Base-by-base conservation (phyloP, 1,284 basidiomycete species). In the Lignosus rhinocerotis region DNA sequence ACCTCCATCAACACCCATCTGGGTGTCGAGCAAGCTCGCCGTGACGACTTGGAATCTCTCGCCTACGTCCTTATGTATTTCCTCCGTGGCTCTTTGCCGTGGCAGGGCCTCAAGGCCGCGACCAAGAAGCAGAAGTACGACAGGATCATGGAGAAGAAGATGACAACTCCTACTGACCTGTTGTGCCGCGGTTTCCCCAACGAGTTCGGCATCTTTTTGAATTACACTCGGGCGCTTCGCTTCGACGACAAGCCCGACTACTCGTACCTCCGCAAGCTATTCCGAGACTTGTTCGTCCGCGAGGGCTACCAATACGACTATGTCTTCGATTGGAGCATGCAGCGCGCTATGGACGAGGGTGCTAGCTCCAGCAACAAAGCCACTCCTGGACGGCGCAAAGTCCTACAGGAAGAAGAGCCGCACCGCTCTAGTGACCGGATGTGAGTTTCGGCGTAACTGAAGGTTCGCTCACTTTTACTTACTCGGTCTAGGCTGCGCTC, bases 111-210 rank as follows among this genome's bases (percentile, higher is more conserved):
- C 72, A 97, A 98, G 82, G 96, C 95, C 61, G 95, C 95, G 38
- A 97, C 95, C 59, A 98, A 97, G 90, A 98, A 98, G 86, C 96
- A 98, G 82, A 98, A 98, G 80, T 97, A 98, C 78, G 96, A 98
- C 75, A 88, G 94, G 59, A 98, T 98, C 80, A 97, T 97, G 94
- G 96, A 98, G 81, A 98, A 98, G 87, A 96, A 98, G 85, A 98
- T 98, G 95, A 97, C 95, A 33, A 97, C 95, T 0, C 94, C 96
- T 19, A 98, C 94, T 57, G 94, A 97, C 73, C 82, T 95, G 58
- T 86, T 98, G 30, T 97, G 95, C 81, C 94, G 94, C 67, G 94
- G 93, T 33, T 97, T 96, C 85, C 95, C 96, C 65, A 95, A 95
- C 77, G 96, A 98, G 78, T 97, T 97, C 67, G 94, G 93, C 49